Percentiles rank a stretch among this genome's conserved stretches.
Evolutionary conservation across 306 rosid species (phyloP).

Genomic region (Prunus davidiana): DNA sequence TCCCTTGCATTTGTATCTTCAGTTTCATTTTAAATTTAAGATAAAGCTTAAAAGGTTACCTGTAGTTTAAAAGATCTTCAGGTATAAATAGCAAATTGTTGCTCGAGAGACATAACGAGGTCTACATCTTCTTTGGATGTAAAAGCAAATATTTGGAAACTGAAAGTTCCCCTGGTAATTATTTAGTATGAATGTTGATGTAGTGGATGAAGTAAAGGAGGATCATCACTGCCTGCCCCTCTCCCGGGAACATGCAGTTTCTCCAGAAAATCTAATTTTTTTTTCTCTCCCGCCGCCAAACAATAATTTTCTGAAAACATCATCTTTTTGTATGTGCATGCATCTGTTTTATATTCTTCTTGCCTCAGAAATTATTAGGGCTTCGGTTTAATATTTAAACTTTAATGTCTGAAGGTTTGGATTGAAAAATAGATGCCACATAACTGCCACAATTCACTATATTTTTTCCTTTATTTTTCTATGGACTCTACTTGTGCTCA

Average conservation of each 20-base stretch:
- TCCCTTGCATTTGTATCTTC: background rate
- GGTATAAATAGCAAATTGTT: no score
- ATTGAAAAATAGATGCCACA: background rate
- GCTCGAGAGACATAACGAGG: background rate
- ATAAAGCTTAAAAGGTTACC: no score
- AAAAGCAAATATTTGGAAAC: no score
- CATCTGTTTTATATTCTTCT: background rate
- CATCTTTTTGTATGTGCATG: background rate
- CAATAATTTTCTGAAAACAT: no score
- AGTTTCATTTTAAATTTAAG: background rate
- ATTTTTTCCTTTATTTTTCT: no score
- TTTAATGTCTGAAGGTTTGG: background rate
- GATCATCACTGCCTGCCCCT: background rate
- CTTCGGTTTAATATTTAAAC: background rate
- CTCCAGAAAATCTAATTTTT: background rate
- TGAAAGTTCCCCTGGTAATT: background rate
- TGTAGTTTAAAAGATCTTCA: no score
- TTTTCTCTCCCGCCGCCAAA: background rate
- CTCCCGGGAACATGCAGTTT: background rate
- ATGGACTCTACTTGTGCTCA: background rate
- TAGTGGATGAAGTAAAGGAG: background rate
- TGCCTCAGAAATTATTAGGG: slow-evolving; percentile 8
- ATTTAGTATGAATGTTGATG: background rate
- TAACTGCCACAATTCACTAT: no score
- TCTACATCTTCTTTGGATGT: background rate